A percentile compares a stretch with the other conserved stretches of the same genome.
Conservation (phyloP, 371 early-diverging fungal species). For the Mucor mucedo region DNA sequence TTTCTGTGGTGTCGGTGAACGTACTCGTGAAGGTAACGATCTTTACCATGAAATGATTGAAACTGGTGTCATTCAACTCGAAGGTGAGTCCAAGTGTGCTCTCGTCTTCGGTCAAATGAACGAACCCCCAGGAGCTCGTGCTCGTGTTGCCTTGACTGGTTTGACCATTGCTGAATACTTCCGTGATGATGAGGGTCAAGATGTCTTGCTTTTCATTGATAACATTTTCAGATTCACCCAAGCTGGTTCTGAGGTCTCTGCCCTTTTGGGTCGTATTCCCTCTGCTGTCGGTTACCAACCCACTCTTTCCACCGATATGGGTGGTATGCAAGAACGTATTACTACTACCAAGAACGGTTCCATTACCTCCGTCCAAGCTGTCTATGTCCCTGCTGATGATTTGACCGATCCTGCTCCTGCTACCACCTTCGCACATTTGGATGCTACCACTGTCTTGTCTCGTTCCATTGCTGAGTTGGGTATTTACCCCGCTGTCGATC, state of each 20-base stretch:
- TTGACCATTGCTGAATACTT: constrained; percentile 98
- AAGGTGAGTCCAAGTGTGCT: constrained; percentile 94
- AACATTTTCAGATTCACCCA: constrained; percentile 98
- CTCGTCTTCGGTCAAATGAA: constrained; percentile 99
- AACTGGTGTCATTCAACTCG: constrained; percentile 94
- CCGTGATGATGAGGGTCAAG: constrained; percentile 99
- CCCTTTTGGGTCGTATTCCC: constrained; percentile 98
- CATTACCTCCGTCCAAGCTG: constrained; percentile 97
- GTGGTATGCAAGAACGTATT: constrained; percentile 98
- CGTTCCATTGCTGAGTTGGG: constrained; percentile 97
- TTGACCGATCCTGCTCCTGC: constrained; percentile 99
- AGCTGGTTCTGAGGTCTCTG: constrained; percentile 95
- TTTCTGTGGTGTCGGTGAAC: constrained; percentile 97
- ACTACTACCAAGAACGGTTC: constrained; percentile 99
- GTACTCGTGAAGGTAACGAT: constrained; percentile 99
- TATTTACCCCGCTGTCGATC: constrained; percentile 98
- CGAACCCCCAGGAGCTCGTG: constrained; percentile 99
- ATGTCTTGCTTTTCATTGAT: constrained; percentile 97
- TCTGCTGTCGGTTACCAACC: constrained; percentile 99
- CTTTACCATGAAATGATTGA: constrained; percentile 97
- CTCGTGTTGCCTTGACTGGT: constrained; percentile 98
- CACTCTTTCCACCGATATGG: constrained; percentile 95
- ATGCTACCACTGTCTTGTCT: constrained; percentile 98
- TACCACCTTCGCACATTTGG: constrained; percentile 98
- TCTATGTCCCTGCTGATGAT: constrained; percentile 99